These are phyloP conservation scores for Daldinia decipiens DNA, from an alignment of 495 filamentous ascomycete genomes.

Conservation along the genomic window DNA sequence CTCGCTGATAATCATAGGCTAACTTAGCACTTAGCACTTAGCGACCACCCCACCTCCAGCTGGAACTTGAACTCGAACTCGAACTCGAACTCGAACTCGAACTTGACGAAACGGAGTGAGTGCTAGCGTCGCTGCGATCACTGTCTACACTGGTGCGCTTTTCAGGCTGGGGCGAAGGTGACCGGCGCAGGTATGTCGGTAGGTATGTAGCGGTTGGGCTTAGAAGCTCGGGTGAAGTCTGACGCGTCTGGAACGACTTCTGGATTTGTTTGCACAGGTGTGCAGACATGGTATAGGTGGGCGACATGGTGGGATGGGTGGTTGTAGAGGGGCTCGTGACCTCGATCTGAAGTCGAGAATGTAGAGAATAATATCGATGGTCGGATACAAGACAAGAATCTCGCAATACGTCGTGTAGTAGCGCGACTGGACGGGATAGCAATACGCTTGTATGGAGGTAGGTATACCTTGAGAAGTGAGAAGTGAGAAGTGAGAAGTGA, in stretches of 20 bases:
- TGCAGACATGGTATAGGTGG: constrained; percentile 64
- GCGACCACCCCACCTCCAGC: constrained; percentile 44
- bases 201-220: constrained; percentile 36
- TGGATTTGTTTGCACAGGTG: constrained; percentile 64
- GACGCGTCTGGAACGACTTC: constrained; percentile 57
- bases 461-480: constrained; percentile 11
- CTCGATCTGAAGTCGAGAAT: constrained; percentile 8
- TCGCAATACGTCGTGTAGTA: not conserved
- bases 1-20: not conserved
- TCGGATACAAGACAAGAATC: not conserved
- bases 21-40: constrained; percentile 6
- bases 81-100: constrained; percentile 25
- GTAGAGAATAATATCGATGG: not conserved
- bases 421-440: not conserved
- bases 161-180: constrained; percentile 49
- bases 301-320: constrained; percentile 53
- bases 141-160: constrained; percentile 56
- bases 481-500: no score
- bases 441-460: constrained; percentile 20
- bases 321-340: constrained; percentile 18
- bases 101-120: constrained; percentile 20
- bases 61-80: constrained; percentile 27
- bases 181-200: constrained; percentile 50
- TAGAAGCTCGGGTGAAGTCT: constrained; percentile 49
- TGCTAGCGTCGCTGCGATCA: constrained; percentile 49